These are phyloP conservation scores for Leptodontidium sp. DNA, from an alignment of 2,329 filamentous ascomycete species.

Conservation along the genomic window DNA sequence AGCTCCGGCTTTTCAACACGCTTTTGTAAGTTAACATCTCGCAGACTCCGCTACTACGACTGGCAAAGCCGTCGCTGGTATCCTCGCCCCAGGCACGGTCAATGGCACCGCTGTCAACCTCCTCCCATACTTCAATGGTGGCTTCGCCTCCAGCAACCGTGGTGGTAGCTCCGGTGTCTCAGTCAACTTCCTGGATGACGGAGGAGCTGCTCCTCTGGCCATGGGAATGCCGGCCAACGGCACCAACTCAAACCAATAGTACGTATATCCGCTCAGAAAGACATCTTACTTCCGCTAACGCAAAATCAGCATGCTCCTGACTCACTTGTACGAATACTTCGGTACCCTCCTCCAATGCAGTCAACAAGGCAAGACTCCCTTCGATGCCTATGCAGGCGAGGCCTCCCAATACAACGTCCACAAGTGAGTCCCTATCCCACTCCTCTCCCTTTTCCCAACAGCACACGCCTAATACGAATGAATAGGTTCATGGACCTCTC, in stretches of 20 bases:
- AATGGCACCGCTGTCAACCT: constrained; percentile 61
- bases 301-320: constrained; percentile 58
- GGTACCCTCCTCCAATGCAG: constrained; percentile 63
- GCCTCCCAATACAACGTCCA: constrained; percentile 60
- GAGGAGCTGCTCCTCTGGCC: constrained; percentile 60
- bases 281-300: background rate
- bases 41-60: constrained; percentile 59
- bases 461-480: too few species aligned
- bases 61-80: constrained; percentile 59
- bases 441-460: too few species aligned
- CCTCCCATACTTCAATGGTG: constrained; percentile 63
- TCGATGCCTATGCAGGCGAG: constrained; percentile 56
- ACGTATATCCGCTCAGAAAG: constrained; percentile 37
- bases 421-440: constrained; percentile 45
- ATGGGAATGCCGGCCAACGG: constrained; percentile 60
- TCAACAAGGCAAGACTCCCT: constrained; percentile 56
- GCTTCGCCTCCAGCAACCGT: constrained; percentile 58
- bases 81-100: constrained; percentile 58
- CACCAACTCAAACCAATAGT: constrained; percentile 61
- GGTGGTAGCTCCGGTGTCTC: constrained; percentile 53
- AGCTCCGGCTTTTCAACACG: background rate
- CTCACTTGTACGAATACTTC: constrained; percentile 68
- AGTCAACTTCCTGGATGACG: constrained; percentile 67
- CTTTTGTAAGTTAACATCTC: background rate
- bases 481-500: constrained; percentile 63